These are phyloP conservation scores for Rhizophora apiculata DNA, from an alignment of 345 rosid genomes.

Conservation along the genomic window DNA sequence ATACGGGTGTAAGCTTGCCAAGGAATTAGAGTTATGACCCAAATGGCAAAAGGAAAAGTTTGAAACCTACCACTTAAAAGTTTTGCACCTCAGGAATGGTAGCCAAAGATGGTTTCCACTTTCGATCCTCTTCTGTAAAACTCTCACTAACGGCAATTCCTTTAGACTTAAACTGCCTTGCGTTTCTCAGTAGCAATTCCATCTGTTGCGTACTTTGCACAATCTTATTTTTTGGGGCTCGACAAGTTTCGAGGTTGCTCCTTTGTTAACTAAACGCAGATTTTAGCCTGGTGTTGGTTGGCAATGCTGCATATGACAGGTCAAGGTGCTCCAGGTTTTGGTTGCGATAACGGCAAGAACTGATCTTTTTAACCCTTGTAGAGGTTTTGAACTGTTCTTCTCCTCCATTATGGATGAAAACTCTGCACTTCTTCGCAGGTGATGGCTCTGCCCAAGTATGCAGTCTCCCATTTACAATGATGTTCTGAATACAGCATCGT, in stretches of 20 bases:
- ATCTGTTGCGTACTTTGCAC: conserved; percentile 45
- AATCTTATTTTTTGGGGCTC: conserved; percentile 37
- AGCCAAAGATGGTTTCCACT: conserved; percentile 58
- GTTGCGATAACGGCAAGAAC: conserved; percentile 10
- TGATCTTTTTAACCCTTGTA: conserved; percentile 16
- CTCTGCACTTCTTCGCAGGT: conserved; percentile 30
- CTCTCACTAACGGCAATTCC: conserved; percentile 18
- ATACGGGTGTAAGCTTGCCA: no score
- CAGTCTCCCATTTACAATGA: conserved; percentile 52
- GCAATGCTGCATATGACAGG: conserved; percentile 22
- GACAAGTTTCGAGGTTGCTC: conserved; percentile 15
- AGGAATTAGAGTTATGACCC: no score
- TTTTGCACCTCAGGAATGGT: conserved; percentile 41
- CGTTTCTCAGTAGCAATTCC: conserved; percentile 32
- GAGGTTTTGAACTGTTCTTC: conserved; percentile 28
- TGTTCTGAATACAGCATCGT: conserved; percentile 10
- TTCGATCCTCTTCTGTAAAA: conserved; percentile 15
- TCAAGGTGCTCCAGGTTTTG: conserved; percentile 17
- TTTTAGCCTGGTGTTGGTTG: background rate
- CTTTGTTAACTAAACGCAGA: background rate
- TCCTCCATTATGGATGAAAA: conserved; percentile 27
- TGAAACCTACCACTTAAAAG: conserved; percentile 10
- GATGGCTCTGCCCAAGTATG: conserved; percentile 25
- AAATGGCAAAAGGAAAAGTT: background rate
- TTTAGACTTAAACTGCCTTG: conserved; percentile 11